phyloP scores from a whole-genome alignment of 2,329 filamentous ascomycete genomes.

The Fusarium pseudocircinatum region DNA sequence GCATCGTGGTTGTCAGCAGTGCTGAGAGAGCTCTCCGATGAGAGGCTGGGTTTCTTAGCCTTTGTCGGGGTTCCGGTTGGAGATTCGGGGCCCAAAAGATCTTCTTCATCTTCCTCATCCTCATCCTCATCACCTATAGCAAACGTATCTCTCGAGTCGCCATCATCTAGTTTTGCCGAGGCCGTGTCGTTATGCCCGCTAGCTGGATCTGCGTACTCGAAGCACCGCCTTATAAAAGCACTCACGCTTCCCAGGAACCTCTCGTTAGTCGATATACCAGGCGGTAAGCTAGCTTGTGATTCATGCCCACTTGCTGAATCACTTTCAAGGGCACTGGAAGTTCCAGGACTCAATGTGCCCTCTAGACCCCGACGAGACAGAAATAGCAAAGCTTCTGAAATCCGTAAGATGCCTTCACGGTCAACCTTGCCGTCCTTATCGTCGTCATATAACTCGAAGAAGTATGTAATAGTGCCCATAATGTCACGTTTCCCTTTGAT shows the following conservation, averaged over 20 bases:
- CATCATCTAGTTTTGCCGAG: slow-evolving; percentile 31
- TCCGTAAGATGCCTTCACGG: slow-evolving; percentile 91
- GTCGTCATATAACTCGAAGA: slow-evolving; percentile 97
- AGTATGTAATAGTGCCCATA: slow-evolving; percentile 97
- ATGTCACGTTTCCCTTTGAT: slow-evolving; percentile 96
- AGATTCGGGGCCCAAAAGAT: slow-evolving; percentile 69
- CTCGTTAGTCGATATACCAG: slow-evolving; percentile 77
- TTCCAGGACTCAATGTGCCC: slow-evolving; percentile 73
- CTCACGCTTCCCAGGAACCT: slow-evolving; percentile 92
- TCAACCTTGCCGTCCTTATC: slow-evolving; percentile 91
- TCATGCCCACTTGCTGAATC: slow-evolving; percentile 45
- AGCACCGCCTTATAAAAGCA: slow-evolving; percentile 94
- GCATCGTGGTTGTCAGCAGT: slow-evolving; percentile 23
- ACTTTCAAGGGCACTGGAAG: slow-evolving; percentile 63
- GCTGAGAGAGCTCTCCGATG: slow-evolving; percentile 45
- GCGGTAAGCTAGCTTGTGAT: slow-evolving; percentile 52
- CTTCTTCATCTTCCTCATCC: slow-evolving; percentile 73
- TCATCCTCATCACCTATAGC: slow-evolving; percentile 82
- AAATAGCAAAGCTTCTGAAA: slow-evolving; percentile 94
- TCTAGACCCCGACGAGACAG: slow-evolving; percentile 89
- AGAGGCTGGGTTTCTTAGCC: slow-evolving; percentile 56
- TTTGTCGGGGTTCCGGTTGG: slow-evolving; percentile 54
- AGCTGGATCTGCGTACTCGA: slow-evolving; percentile 95
- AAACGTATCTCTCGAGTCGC: slow-evolving; percentile 63
- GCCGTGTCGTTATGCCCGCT: slow-evolving; percentile 60